Evolutionary conservation across 805 yeast genomes (phyloP).

Genomic region (Lachancea thermotolerans): DNA sequence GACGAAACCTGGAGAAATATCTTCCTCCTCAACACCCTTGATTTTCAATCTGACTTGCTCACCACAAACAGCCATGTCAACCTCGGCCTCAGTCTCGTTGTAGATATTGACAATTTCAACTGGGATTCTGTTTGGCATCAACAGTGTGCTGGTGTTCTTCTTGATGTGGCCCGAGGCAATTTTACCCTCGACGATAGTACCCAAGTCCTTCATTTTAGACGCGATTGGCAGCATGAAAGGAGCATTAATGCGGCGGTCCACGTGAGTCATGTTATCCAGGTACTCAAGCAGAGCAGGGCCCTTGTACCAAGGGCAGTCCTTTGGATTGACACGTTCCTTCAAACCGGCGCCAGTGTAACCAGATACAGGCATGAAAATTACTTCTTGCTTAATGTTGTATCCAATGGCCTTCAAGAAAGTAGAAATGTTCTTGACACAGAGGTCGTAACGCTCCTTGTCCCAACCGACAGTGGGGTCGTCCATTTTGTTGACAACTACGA

Average conservation of each 20-base stretch:
- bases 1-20: slow-evolving; percentile 84
- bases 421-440: slow-evolving; percentile 81
- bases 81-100: slow-evolving; percentile 94
- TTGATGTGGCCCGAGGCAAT: slow-evolving; percentile 91
- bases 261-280: slow-evolving; percentile 74
- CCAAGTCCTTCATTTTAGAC: slow-evolving; percentile 93
- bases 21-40: slow-evolving; percentile 97
- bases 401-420: slow-evolving; percentile 82
- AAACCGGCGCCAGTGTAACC: slow-evolving; percentile 97
- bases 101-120: slow-evolving; percentile 84
- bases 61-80: slow-evolving; percentile 84
- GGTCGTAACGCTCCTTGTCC: slow-evolving; percentile 94
- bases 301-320: slow-evolving; percentile 83
- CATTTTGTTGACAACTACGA: slow-evolving; percentile 96
- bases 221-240: slow-evolving; percentile 97
- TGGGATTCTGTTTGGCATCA: slow-evolving; percentile 86
- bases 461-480: slow-evolving; percentile 95
- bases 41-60: slow-evolving; percentile 93
- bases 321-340: slow-evolving; percentile 70
- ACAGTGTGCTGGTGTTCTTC: slow-evolving; percentile 63
- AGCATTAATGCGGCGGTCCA: slow-evolving; percentile 81
- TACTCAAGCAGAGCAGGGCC: slow-evolving; percentile 92
- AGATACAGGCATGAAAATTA: slow-evolving; percentile 92
- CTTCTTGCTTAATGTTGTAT: slow-evolving; percentile 75
- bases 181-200: slow-evolving; percentile 97